Percentiles rank a stretch among this genome's conserved stretches.
Evolutionary conservation across 1,284 basidiomycete genomes (phyloP).

Genomic region (Salmacisia buchloeana): DNA sequence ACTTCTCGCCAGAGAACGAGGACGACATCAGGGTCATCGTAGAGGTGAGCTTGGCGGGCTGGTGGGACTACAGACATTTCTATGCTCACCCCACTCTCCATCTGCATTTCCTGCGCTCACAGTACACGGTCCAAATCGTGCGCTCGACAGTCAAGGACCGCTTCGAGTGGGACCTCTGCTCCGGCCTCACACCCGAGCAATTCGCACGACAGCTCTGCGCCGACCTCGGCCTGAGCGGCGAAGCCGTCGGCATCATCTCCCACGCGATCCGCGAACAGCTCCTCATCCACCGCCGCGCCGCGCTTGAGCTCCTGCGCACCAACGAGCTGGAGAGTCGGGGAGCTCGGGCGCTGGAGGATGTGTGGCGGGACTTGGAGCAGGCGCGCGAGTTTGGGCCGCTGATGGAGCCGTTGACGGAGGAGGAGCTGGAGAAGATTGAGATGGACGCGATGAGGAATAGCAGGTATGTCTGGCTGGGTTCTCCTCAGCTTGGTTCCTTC

Average conservation of each 20-base stretch:
- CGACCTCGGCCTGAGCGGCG: constrained; percentile 81
- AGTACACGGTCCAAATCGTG: constrained; percentile 97
- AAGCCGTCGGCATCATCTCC: constrained; percentile 79
- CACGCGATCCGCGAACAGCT: constrained; percentile 93
- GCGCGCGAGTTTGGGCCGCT: constrained; percentile 84
- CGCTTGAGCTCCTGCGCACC: constrained; percentile 72
- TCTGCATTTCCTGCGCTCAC: constrained; percentile 20
- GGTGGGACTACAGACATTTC: not conserved
- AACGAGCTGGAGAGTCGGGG: constrained; percentile 52
- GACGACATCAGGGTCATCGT: constrained; percentile 46
- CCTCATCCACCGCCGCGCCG: constrained; percentile 84
- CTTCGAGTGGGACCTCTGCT: constrained; percentile 96
- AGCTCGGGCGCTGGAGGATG: constrained; percentile 73
- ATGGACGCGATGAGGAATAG: constrained; percentile 34
- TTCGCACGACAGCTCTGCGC: constrained; percentile 75
- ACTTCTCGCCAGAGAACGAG: constrained; percentile 23
- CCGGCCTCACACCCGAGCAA: constrained; percentile 77
- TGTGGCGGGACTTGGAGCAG: constrained; percentile 93
- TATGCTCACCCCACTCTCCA: not conserved
- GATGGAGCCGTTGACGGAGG: constrained; percentile 75
- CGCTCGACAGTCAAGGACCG: constrained; percentile 85
- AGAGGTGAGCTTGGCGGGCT: constrained; percentile 16
- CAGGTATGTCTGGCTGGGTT: constrained; percentile 21
- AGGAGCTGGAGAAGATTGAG: constrained; percentile 70
- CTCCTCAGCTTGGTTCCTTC: no score